A percentile compares a stretch with the other conserved stretches of the same genome.
phyloP scores from a whole-genome alignment of 176 grass and related monocot species.

The Oryza longistaminata region DNA sequence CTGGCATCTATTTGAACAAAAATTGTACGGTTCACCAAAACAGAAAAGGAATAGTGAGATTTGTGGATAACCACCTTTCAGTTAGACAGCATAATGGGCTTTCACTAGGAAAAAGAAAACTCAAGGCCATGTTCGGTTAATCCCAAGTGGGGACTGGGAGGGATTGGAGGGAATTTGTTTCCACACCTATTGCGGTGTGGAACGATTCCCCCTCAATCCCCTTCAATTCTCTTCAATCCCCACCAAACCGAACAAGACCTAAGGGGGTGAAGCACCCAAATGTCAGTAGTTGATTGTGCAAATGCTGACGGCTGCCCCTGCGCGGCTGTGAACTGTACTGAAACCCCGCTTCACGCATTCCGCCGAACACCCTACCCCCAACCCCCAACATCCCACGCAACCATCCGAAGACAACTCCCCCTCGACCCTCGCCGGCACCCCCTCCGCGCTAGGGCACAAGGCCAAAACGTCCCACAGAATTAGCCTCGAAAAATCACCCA shows the following conservation, averaged over 20 bases:
- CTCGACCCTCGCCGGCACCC: too few relatives aligned
- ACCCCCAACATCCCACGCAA: neutral
- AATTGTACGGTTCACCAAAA: neutral
- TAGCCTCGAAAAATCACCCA: neutral
- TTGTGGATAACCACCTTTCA: neutral
- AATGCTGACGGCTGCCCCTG: too few relatives aligned
- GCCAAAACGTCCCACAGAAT: neutral
- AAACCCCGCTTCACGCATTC: neutral
- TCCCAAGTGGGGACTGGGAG: too few relatives aligned
- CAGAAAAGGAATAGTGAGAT: neutral
- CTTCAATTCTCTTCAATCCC: too few relatives aligned
- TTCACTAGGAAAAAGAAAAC: neutral
- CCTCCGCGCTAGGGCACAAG: neutral
- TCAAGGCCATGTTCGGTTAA: too few relatives aligned
- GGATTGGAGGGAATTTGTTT: too few relatives aligned
- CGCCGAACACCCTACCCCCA: slow-evolving; percentile 13
- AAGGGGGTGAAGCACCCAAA: neutral
- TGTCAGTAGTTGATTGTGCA: too few relatives aligned
- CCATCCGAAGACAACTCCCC: neutral
- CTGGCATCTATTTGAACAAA: neutral
- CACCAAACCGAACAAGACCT: neutral
- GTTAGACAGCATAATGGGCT: neutral
- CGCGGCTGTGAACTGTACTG: neutral
- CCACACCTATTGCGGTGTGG: neutral
- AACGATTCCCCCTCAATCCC: too few relatives aligned